These are phyloP conservation scores for Apostasia shenzhenica DNA, from an alignment of 106 monocot genomes.

Conservation along the genomic window DNA sequence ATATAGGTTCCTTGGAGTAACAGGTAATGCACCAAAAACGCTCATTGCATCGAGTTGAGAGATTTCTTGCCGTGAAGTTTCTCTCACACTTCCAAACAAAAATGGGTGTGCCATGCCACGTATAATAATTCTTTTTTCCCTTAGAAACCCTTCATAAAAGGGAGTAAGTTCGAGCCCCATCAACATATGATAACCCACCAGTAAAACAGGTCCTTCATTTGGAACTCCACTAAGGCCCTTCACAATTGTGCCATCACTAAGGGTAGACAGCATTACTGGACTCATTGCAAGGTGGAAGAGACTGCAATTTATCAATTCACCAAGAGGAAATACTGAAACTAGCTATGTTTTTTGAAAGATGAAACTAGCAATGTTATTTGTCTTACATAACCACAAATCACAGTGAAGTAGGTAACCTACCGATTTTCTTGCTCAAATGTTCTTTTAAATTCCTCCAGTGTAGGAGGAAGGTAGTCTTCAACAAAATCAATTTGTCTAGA, in stretches of 20 bases:
- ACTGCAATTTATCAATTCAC: constrained; percentile 27
- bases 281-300: constrained; percentile 41
- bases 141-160: constrained; percentile 64
- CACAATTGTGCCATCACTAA: constrained; percentile 55
- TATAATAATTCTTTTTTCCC: constrained; percentile 50
- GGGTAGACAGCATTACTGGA: constrained; percentile 72
- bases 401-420: constrained; percentile 2
- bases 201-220: constrained; percentile 71
- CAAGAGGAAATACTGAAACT: neutral
- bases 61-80: constrained; percentile 30
- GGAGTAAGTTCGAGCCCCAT: constrained; percentile 63
- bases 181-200: constrained; percentile 90
- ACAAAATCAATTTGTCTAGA: constrained; percentile 18
- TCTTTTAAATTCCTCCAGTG: constrained; percentile 11
- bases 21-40: constrained; percentile 73
- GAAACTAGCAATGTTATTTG: neutral
- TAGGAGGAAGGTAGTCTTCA: constrained; percentile 26
- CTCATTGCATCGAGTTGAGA: constrained; percentile 34
- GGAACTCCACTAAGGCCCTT: constrained; percentile 80
- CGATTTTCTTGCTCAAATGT: constrained; percentile 11
- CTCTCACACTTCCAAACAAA: constrained; percentile 23
- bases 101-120: constrained; percentile 82
- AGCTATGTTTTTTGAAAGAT: too few species aligned
- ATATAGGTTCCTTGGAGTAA: constrained; percentile 71
- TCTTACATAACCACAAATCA: neutral